Base-by-base conservation (phyloP, 352 stramenopile species). In the Poterioochromonas sp. region DNA sequence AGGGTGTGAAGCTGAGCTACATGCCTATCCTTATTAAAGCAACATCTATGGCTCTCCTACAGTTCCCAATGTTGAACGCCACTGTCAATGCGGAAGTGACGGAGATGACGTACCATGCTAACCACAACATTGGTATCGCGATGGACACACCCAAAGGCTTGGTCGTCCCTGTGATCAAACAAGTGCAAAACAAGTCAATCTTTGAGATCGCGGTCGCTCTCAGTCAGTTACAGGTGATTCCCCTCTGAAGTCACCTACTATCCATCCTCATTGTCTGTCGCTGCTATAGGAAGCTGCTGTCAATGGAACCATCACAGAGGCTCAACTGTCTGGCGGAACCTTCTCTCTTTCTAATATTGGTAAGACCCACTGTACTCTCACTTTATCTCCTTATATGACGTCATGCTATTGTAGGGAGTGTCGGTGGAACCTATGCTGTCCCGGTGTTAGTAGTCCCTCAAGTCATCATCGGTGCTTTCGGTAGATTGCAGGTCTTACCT, bases 11-110 rank as follows among this genome's bases (percentile, higher is more conserved):
- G 80, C 86, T 98, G 34, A 96, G 88, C 65, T 97, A 95, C 83
- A 90, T 99, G 86, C 94, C 95, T 47, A 94, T 98, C 81, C 88
- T 97, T 64, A 92, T 98, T 83, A 99, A 96, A 84, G 95, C 94
- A 20, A 85, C 89, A 44, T 96, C 89, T 60, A 83, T 98, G 41
- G 93, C 94, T 47, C 86, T 99, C 32, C 91, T 88, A 69, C 85
- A 95, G 68, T 97, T 92, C 83, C 95, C 95, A 20, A 85, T 88
- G 12, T 81, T 99, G 39, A 99, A 99, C 80, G 88, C 91, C 47
- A 91, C 87, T 20, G 89, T 96, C 29, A 93, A 88, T 69, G 84
- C 88, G 20, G 90, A 93, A 49, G 84, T 90, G 64, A 91, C 87
- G 39, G 86, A 88, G 49, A 81, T 98, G 53, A 94, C 86, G 3